Conservation (phyloP, 2,329 filamentous ascomycete genomes). For the Elsinoe fawcettii region DNA sequence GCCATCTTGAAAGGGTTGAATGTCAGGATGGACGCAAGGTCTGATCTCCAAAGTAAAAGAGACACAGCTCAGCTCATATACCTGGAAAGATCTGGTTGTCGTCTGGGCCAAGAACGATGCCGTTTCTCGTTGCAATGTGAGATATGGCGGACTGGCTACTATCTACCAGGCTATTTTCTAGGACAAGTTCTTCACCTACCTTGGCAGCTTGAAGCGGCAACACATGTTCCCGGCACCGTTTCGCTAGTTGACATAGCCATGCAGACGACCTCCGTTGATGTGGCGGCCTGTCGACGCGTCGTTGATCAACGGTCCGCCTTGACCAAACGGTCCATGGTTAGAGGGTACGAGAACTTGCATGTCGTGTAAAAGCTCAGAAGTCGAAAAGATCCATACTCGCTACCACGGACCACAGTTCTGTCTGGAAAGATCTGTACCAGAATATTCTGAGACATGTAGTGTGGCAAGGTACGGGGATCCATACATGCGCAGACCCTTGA, state of each 20-base stretch:
- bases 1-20: constrained; percentile 16
- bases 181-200: constrained; percentile 7
- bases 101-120: constrained; percentile 8
- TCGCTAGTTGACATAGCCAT: constrained; percentile 13
- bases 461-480: background rate
- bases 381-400: background rate
- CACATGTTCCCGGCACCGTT: constrained; percentile 11
- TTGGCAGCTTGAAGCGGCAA: constrained; percentile 13
- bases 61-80: constrained; percentile 8
- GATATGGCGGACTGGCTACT: constrained; percentile 14
- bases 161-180: background rate
- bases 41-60: constrained; percentile 7
- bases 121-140: constrained; percentile 17
- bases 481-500: background rate
- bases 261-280: constrained; percentile 10
- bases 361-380: background rate
- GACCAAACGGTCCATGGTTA: constrained; percentile 3
- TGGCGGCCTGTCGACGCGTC: constrained; percentile 14
- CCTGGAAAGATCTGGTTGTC: background rate
- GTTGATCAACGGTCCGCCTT: constrained; percentile 12
- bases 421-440: constrained; percentile 5
- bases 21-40: constrained; percentile 16
- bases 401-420: background rate
- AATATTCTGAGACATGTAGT: constrained; percentile 2
- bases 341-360: background rate